phyloP scores from a whole-genome alignment of 805 yeast species.

The Soucietia sequanensis region DNA sequence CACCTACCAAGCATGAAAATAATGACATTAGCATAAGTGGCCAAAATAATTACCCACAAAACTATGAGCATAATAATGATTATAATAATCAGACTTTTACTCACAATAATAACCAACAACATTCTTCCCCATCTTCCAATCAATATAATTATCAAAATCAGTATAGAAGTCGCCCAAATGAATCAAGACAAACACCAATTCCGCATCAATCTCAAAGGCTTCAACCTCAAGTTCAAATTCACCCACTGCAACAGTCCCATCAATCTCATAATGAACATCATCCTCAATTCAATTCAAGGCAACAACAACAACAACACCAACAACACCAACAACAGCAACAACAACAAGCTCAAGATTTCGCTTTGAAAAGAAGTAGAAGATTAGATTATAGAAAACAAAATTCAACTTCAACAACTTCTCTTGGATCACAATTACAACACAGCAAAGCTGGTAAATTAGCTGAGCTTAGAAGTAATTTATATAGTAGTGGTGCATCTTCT shows the following conservation, averaged over 20 bases:
- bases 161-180: too few relatives aligned
- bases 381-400: constrained; percentile 36
- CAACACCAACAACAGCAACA: constrained; percentile 3
- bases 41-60: background rate
- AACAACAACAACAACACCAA: constrained; percentile 1
- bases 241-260: background rate
- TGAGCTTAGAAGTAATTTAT: constrained; percentile 18
- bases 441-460: constrained; percentile 19
- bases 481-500: constrained; percentile 4
- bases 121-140: background rate
- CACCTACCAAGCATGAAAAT: background rate
- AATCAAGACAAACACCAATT: background rate
- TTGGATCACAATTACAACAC: constrained; percentile 24
- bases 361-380: constrained; percentile 39
- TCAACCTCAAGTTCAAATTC: too few relatives aligned
- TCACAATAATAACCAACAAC: too few relatives aligned
- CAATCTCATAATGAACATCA: background rate
- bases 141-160: too few relatives aligned
- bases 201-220: constrained; percentile 1
- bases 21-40: too few relatives aligned
- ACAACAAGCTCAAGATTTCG: constrained; percentile 17
- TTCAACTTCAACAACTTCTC: constrained; percentile 6
- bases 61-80: too few relatives aligned
- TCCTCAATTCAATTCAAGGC: too few relatives aligned
- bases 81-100: too few relatives aligned